Evolutionary conservation across 116 monocot genomes (phyloP), one percentile per base, ranked within the genome.

Genomic region (Zostera marina): DNA sequence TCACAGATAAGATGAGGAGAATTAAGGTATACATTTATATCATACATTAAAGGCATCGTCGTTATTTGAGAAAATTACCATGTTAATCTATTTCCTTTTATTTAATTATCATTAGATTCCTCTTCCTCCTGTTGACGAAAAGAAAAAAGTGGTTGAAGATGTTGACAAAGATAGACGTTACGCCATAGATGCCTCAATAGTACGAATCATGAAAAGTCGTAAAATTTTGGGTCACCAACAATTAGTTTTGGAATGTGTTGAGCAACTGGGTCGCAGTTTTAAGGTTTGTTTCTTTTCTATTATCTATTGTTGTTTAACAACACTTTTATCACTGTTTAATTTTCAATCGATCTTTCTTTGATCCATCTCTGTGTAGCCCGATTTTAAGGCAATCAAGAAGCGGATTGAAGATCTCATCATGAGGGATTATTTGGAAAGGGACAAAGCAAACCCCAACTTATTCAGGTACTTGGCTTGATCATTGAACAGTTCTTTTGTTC

Each of bases 1-100:
- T 98, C 73, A 98, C 90, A 11, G 86, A 90, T 42, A 98, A 73
- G 71, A 90, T 86, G 98, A 84, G 85, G 67, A 89, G 86, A 40
- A 90, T 98, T 53, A 98, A 85, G 98, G 90, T 90, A 16, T 32
- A 60, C 5, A 23, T 45, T 66, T 22, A 14, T n/a, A n/a, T 42
- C 40, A 15, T 43, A 8, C 41, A 22, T 38, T 19, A 10, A 3
- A 13, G 12, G 40, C 11, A 10, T 1, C 47, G 52, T 9, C 43
- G 12, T 52, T 43, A 20, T 3, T n/a, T 45, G 5, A 15, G 5
- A 15, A 13, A 25, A 8, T 47, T 32, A 11, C 11, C 8, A 25
- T 13, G 11, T 55, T 55, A 13, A 11, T 10, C 13, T 58, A 58
- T 21, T 40, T 19, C 42, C 32, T 32, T 32, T 32, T 3, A 32